Percentiles rank a stretch among this genome's conserved stretches.
These are phyloP conservation scores for Suillus tomentosus DNA, from an alignment of 768 basidiomycete genomes.

Conservation along the genomic window DNA sequence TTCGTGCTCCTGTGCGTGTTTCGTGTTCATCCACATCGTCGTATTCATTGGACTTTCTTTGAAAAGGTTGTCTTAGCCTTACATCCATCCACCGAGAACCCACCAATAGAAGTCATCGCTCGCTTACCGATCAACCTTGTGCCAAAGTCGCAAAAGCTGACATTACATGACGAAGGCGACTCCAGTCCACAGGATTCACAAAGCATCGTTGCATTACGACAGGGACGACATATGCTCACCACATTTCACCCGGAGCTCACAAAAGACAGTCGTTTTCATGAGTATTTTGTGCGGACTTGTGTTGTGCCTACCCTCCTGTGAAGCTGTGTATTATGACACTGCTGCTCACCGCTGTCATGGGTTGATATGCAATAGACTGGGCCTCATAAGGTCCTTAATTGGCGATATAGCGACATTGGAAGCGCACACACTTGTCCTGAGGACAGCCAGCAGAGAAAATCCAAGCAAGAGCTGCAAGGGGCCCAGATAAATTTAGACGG, in stretches of 20 bases:
- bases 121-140: conserved; percentile 60
- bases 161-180: conserved; percentile 42
- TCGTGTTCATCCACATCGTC: background rate
- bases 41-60: background rate
- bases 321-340: conserved; percentile 7
- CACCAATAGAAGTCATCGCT: conserved; percentile 70
- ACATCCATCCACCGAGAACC: conserved; percentile 45
- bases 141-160: conserved; percentile 39
- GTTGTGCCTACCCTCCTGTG: conserved; percentile 43
- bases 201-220: conserved; percentile 80
- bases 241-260: conserved; percentile 96
- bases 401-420: background rate
- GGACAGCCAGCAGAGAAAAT: background rate
- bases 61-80: conserved; percentile 65
- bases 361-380: background rate
- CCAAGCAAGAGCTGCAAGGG: background rate
- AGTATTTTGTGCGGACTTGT: conserved; percentile 83
- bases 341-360: background rate
- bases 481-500: background rate
- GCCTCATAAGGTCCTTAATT: background rate
- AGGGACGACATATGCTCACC: conserved; percentile 83
- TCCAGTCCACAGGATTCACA: conserved; percentile 56
- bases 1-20: conserved; percentile 80
- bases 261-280: conserved; percentile 84
- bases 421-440: background rate